phyloP scores from a whole-genome alignment of 345 rosid genomes.

The Anacardium occidentale region DNA sequence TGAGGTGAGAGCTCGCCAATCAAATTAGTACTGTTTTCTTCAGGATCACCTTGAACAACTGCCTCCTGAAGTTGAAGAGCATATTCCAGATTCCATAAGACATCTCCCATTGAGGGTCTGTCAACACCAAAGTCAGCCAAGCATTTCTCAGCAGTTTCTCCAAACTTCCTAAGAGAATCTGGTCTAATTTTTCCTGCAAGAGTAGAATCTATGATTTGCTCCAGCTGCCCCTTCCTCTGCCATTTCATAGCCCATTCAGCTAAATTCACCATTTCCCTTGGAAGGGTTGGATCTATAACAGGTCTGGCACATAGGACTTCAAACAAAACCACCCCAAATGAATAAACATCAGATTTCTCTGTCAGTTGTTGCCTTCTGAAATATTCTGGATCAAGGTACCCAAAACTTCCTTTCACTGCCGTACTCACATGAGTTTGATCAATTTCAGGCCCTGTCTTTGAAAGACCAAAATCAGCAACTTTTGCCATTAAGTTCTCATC shows the following conservation, averaged over 20 bases:
- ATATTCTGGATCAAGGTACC: constrained; percentile 89
- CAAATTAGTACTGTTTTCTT: constrained; percentile 72
- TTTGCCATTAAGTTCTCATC: constrained; percentile 78
- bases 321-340: constrained; percentile 87
- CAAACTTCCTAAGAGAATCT: constrained; percentile 76
- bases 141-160: constrained; percentile 90
- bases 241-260: constrained; percentile 96
- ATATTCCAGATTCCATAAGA: constrained; percentile 86
- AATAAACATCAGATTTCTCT: constrained; percentile 84
- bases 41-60: constrained; percentile 50
- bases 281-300: constrained; percentile 81
- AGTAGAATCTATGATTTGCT: constrained; percentile 63
- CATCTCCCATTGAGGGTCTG: constrained; percentile 89
- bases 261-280: constrained; percentile 87
- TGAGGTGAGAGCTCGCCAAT: constrained; percentile 62
- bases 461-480: constrained; percentile 82
- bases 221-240: constrained; percentile 81
- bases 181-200: constrained; percentile 60
- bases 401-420: constrained; percentile 93
- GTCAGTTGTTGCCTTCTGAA: constrained; percentile 89
- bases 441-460: constrained; percentile 81
- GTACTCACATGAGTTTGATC: constrained; percentile 97
- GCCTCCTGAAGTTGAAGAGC: constrained; percentile 82
- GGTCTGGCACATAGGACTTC: constrained; percentile 97
- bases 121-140: constrained; percentile 83